Percentiles rank a stretch among this genome's conserved stretches.
Evolutionary conservation across 108 stramenopile genomes (phyloP).

Genomic region (Pseudonitzschia pungens): DNA sequence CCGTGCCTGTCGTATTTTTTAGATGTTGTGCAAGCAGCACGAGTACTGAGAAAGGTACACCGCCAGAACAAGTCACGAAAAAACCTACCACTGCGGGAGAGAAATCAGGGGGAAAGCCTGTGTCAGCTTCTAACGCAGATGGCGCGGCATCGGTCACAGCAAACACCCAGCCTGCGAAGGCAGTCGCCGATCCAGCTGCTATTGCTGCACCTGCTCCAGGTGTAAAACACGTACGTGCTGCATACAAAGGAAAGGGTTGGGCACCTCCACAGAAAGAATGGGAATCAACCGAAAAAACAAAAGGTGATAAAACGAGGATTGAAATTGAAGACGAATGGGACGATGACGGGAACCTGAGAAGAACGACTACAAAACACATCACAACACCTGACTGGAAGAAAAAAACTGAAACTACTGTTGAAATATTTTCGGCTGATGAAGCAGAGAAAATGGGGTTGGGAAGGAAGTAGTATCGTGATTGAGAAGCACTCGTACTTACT

Average conservation of each 20-base stretch:
- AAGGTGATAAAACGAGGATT: slow-evolving; percentile 25
- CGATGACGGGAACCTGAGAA: slow-evolving; percentile 33
- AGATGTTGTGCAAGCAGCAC: slow-evolving; percentile 2
- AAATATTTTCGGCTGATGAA: slow-evolving; percentile 32
- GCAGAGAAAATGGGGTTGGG: slow-evolving; percentile 27
- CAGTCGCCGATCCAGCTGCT: background rate
- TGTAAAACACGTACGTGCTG: slow-evolving; percentile 17
- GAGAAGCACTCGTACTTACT: too few species aligned
- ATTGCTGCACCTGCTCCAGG: slow-evolving; percentile 15
- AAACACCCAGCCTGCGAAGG: background rate
- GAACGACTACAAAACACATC: slow-evolving; percentile 37
- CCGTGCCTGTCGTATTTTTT: background rate
- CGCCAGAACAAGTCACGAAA: background rate
- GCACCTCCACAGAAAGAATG: slow-evolving; percentile 39
- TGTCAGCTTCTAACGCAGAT: background rate
- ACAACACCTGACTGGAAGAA: slow-evolving; percentile 37
- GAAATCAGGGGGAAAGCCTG: background rate
- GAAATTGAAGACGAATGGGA: slow-evolving; percentile 47
- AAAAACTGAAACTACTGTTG: slow-evolving; percentile 30
- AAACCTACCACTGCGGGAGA: background rate
- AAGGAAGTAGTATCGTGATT: background rate
- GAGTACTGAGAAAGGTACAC: slow-evolving; percentile 3
- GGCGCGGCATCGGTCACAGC: background rate
- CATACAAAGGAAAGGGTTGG: slow-evolving; percentile 18
- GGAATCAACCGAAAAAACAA: slow-evolving; percentile 22